Conservation (phyloP, 495 filamentous ascomycete species). For the Podospora bellae-mahoneyi region DNA sequence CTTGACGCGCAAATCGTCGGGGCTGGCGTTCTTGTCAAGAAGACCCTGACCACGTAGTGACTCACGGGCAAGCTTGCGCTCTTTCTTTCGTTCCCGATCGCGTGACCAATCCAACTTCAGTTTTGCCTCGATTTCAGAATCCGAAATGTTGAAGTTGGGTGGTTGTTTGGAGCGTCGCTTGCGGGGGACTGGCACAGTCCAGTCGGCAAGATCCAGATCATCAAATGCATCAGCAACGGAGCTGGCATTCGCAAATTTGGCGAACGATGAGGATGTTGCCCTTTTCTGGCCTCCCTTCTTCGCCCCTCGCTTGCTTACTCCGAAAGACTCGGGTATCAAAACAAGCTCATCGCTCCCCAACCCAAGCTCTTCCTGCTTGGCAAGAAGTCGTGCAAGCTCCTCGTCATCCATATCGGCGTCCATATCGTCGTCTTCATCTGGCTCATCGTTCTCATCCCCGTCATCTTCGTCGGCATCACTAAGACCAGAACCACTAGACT, state of each 20-base stretch:
- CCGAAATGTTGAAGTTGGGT: slow-evolving; percentile 57
- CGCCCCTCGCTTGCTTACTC: background rate
- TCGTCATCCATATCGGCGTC: slow-evolving; percentile 51
- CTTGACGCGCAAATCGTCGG: slow-evolving; percentile 65
- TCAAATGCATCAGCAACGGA: slow-evolving; percentile 71
- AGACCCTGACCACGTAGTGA: slow-evolving; percentile 73
- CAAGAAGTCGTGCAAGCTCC: slow-evolving; percentile 56
- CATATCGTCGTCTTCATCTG: slow-evolving; percentile 33
- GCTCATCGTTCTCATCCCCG: slow-evolving; percentile 34
- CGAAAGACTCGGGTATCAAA: slow-evolving; percentile 31
- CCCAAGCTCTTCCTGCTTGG: slow-evolving; percentile 66
- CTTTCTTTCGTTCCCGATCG: slow-evolving; percentile 79
- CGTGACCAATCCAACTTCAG: slow-evolving; percentile 64
- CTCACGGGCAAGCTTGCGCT: slow-evolving; percentile 73
- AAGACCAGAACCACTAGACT: slow-evolving; percentile 13
- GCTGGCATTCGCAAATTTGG: slow-evolving; percentile 51
- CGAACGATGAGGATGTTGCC: slow-evolving; percentile 1
- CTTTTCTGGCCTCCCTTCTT: slow-evolving; percentile 3
- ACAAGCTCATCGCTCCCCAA: slow-evolving; percentile 56
- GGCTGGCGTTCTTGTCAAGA: slow-evolving; percentile 61
- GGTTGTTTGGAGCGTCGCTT: slow-evolving; percentile 51
- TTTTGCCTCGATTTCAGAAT: slow-evolving; percentile 66
- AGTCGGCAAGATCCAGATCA: slow-evolving; percentile 81
- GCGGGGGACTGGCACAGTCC: slow-evolving; percentile 58
- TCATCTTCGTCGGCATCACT: slow-evolving; percentile 35